Base-by-base conservation (phyloP, 2,329 filamentous ascomycete genomes). In the Beauveria australis region DNA sequence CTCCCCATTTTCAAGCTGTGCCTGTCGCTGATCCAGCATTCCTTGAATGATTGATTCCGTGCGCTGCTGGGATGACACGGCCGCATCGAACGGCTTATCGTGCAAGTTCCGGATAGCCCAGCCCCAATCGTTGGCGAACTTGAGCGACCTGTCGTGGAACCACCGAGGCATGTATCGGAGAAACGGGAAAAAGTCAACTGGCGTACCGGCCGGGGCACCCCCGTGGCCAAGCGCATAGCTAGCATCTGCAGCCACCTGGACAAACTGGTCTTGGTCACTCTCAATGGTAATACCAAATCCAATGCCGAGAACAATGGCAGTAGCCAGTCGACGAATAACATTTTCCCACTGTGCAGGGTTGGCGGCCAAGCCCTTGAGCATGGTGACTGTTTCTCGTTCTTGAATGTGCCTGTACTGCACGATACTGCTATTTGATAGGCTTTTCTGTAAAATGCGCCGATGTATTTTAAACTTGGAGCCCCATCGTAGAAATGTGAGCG, bases 171-270 rank as follows among this genome's bases (percentile, higher is more conserved):
- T 63, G 62, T 73, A 72, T 47, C 71, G 72, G 30, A 75, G 66
- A n/a, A 73, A 68, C 0, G 79, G 80, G 57, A 81, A 79, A 63
- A 78, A 73, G 65, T 81, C 79, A 16, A 81, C 76, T 2, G 78
- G 68, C 2, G 75, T 77, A 3, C 66, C 68, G 2, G 64, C 69
- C 0, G 70, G 70, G 2, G 69, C 67, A 10, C 71, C 72, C 3
- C 68, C 67, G 37, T 72, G 66, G 0, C 64, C 66, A 1, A 71
- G 58, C 1, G 70, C 69, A 49, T 71, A 68, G 54, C 66, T 68
- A 26, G 67, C 71, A 26, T 72, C 67, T 8, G 60, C 61, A 9
- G 74, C 74, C 62, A 76, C 70, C 58, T 76, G 68, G 37, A 79
- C 72, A 60, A 74, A 76, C 1, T 73, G 72, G 63, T 78, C 74